Conservation (phyloP, 148 eudicot genomes). For the Nyssa sinensis region DNA sequence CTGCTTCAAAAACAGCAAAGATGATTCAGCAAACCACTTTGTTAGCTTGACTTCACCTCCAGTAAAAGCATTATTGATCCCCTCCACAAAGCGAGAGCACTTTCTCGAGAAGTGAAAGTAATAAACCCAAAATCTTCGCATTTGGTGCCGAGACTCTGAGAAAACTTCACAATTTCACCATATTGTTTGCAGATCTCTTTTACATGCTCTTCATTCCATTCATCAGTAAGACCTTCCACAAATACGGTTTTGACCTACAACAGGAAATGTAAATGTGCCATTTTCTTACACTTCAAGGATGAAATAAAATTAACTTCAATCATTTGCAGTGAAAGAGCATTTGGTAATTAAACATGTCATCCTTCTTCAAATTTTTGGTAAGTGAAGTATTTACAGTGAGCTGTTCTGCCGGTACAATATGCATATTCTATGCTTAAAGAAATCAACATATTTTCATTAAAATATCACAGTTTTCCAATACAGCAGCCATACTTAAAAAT, state of each 20-base stretch:
- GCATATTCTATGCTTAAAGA: not conserved
- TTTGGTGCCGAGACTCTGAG: slow-evolving; percentile 7
- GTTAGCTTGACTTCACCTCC: slow-evolving; percentile 19
- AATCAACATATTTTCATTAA: not conserved
- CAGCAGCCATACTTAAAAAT: not conserved
- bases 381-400: not conserved
- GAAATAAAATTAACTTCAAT: not conserved
- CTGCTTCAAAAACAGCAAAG: not conserved
- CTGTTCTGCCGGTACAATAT: not conserved
- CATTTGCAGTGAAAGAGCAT: not conserved
- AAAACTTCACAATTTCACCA: slow-evolving; percentile 20
- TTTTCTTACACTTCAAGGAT: too few species aligned
- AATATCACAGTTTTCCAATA: not conserved
- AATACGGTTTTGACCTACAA: slow-evolving; percentile 23
- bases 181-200: slow-evolving; percentile 22
- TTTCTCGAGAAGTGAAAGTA: slow-evolving; percentile 25
- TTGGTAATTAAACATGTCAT: not conserved
- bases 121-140: slow-evolving; percentile 27
- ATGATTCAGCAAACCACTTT: not conserved
- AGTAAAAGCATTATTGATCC: slow-evolving; percentile 17
- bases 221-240: slow-evolving; percentile 27
- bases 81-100: slow-evolving; percentile 30
- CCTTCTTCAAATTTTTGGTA: not conserved
- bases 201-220: slow-evolving; percentile 25
- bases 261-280: not conserved